Evolutionary conservation across 2,329 filamentous ascomycete species (phyloP).

Genomic region (Claviceps digitariae): DNA sequence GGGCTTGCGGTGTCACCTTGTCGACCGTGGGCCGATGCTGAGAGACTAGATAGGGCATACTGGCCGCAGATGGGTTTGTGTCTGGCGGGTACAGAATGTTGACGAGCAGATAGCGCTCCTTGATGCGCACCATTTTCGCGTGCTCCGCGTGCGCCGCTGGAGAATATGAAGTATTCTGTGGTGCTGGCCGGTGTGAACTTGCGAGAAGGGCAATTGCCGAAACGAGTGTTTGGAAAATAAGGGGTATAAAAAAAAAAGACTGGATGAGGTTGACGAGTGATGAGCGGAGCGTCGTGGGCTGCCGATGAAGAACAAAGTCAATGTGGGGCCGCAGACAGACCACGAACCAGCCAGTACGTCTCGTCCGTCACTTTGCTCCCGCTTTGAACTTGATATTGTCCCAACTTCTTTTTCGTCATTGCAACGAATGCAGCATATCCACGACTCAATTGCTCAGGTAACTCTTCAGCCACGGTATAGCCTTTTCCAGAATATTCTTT

Average conservation of each 20-base stretch:
- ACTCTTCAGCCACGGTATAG: no score
- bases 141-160: no score
- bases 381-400: neutral
- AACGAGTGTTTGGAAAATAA: neutral
- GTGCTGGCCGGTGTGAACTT: neutral
- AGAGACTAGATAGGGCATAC: constrained; percentile 48
- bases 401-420: neutral
- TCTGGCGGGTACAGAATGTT: constrained; percentile 76
- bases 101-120: constrained; percentile 90
- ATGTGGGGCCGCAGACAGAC: neutral
- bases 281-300: no score
- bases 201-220: neutral
- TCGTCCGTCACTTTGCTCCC: neutral
- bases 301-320: neutral
- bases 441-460: neutral
- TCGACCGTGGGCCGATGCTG: constrained; percentile 70
- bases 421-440: neutral
- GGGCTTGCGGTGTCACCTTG: constrained; percentile 48
- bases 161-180: neutral
- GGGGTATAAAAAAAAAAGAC: neutral
- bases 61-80: constrained; percentile 19
- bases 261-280: neutral
- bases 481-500: no score
- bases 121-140: constrained; percentile 73
- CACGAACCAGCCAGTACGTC: neutral